Percentiles rank a stretch among this genome's conserved stretches.
Evolutionary conservation across 106 monocot species (phyloP).

Genomic region (Dioscorea dumetorum): DNA sequence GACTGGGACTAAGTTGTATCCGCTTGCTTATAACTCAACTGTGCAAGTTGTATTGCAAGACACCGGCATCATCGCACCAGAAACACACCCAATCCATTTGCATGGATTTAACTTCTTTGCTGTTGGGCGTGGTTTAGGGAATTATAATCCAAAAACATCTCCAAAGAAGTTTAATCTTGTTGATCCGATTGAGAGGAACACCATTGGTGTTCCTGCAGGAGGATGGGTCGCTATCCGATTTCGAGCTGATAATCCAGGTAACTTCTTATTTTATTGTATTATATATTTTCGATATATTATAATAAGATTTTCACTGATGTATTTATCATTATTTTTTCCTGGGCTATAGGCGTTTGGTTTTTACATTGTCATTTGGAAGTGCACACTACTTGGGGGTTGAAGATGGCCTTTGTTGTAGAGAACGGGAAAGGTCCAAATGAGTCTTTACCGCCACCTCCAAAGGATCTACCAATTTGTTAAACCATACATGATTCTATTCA

Average conservation of each 20-base stretch:
- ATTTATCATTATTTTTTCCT: neutral
- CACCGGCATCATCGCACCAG: conserved; percentile 3
- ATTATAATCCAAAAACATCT: neutral
- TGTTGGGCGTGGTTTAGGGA: conserved; percentile 13
- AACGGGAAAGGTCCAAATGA: conserved; percentile 17
- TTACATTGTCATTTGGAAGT: conserved; percentile 25
- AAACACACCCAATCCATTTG: conserved; percentile 14
- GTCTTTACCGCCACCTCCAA: conserved; percentile 17
- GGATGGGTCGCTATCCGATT: conserved; percentile 14
- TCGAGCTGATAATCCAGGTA: conserved; percentile 17
- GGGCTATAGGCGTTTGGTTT: conserved; percentile 19
- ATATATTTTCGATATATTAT: neutral
- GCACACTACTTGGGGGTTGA: conserved; percentile 22
- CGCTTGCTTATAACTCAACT: conserved; percentile 17
- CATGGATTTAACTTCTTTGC: conserved; percentile 18
- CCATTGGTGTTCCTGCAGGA: conserved; percentile 2
- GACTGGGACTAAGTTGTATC: conserved; percentile 25
- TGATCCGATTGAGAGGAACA: conserved; percentile 14
- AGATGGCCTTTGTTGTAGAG: conserved; percentile 21
- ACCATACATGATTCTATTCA: no score
- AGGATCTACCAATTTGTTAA: neutral
- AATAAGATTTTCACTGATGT: neutral
- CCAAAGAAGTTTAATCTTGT: conserved; percentile 9
- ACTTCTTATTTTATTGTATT: no score
- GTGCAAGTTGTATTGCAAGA: conserved; percentile 9